Evolutionary conservation across 345 rosid species (phyloP).

Genomic region (Arabis hirsuta): DNA sequence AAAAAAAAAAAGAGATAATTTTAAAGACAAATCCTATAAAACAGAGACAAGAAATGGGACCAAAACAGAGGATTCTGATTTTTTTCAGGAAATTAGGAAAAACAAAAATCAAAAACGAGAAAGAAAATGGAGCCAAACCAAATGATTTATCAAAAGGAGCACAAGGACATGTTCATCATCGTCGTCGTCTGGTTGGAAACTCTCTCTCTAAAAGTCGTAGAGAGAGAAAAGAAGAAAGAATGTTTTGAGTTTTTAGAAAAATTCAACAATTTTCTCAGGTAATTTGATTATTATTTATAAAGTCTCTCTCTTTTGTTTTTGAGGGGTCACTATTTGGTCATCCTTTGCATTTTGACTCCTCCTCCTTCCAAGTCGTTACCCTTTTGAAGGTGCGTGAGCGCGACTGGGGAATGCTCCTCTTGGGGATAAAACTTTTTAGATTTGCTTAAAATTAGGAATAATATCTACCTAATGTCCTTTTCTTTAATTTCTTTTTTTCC

Average conservation of each 20-base stretch:
- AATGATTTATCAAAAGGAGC: conserved; percentile 13
- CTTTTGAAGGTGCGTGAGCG: not conserved
- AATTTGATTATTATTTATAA: conserved; percentile 38
- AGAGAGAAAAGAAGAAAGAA: conserved; percentile 26
- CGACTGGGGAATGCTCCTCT: not conserved
- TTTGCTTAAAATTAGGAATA: conserved; percentile 28
- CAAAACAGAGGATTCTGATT: conserved; percentile 5
- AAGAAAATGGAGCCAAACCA: conserved; percentile 1
- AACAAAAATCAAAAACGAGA: not conserved
- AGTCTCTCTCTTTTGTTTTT: not conserved
- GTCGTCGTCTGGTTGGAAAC: conserved; percentile 22
- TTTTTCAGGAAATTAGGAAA: not conserved
- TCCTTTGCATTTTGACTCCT: conserved; percentile 18
- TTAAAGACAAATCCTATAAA: not conserved
- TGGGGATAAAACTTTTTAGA: conserved; percentile 4
- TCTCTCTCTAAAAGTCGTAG: not conserved
- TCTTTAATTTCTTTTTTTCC: not conserved
- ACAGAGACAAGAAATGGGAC: conserved; percentile 22
- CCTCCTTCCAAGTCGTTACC: not conserved
- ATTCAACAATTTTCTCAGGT: conserved; percentile 13
- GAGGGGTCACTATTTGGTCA: conserved; percentile 10
- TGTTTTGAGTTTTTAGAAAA: conserved; percentile 31
- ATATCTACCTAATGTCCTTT: conserved; percentile 12
- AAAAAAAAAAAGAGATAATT: not conserved
- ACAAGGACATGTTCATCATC: conserved; percentile 19